Percentiles rank a stretch among this genome's conserved stretches.
These are phyloP conservation scores for Starmerella tilneyi DNA, from an alignment of 805 yeast genomes.

Conservation along the genomic window DNA sequence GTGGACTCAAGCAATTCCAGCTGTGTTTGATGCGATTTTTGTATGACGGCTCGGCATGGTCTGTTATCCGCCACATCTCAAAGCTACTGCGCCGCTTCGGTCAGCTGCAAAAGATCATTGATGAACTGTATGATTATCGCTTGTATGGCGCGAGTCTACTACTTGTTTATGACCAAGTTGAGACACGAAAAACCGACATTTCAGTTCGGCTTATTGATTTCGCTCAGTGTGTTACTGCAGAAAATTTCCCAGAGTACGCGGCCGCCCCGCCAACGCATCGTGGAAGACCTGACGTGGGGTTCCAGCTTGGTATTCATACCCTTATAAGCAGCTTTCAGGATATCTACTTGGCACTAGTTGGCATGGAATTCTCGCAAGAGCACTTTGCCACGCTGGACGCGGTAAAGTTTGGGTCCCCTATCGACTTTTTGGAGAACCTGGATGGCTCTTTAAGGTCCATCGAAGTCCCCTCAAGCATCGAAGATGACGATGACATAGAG, in stretches of 20 bases:
- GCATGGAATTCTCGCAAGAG: conserved; percentile 28
- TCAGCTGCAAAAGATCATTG: conserved; percentile 48
- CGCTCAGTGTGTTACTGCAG: conserved; percentile 80
- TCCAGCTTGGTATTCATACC: conserved; percentile 69
- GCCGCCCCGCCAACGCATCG: conserved; percentile 66
- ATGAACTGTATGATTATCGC: conserved; percentile 59
- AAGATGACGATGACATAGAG: conserved; percentile 2
- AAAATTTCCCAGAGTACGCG: conserved; percentile 37
- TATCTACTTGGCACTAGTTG: conserved; percentile 50
- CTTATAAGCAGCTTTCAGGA: conserved; percentile 54
- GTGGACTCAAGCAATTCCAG: conserved; percentile 66
- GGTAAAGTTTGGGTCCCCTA: conserved; percentile 1
- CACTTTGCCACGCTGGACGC: conserved; percentile 14
- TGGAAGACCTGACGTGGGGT: conserved; percentile 64
- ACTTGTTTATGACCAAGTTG: conserved; percentile 73
- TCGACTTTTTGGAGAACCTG: conserved; percentile 14
- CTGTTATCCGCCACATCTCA: conserved; percentile 60
- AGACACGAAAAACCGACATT: conserved; percentile 24
- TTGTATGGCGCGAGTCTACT: conserved; percentile 84
- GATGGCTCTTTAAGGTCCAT: conserved; percentile 3
- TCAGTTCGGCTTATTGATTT: conserved; percentile 69
- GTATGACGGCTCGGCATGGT: conserved; percentile 60
- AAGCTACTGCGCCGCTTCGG: conserved; percentile 48
- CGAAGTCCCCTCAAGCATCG: neutral
- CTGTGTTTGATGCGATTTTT: conserved; percentile 63